phyloP scores from a whole-genome alignment of 2,329 filamentous ascomycete genomes.

The Neofusicoccum parvum region DNA sequence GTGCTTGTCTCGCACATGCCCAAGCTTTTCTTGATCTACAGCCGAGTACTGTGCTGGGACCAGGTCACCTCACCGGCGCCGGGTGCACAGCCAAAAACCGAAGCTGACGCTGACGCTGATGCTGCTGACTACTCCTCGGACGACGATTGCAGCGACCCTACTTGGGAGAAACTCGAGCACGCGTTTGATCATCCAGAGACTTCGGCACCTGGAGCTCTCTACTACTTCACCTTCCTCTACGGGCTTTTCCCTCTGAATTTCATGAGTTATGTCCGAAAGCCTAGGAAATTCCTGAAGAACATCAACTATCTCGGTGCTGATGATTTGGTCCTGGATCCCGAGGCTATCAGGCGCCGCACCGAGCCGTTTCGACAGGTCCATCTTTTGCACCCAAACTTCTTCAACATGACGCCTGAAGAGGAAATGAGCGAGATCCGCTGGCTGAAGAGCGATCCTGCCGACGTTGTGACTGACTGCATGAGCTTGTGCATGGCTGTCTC shows the following conservation, averaged over 20 bases:
- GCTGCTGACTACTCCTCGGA: conserved; percentile 37
- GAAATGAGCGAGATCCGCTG: conserved; percentile 78
- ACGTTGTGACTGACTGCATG: conserved; percentile 79
- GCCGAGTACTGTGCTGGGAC: conserved; percentile 78
- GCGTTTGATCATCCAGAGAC: conserved; percentile 62
- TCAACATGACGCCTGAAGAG: conserved; percentile 74
- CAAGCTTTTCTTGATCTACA: conserved; percentile 79
- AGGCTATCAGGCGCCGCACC: conserved; percentile 73
- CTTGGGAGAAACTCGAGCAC: conserved; percentile 68
- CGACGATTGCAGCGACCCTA: conserved; percentile 35
- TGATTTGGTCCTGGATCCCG: conserved; percentile 76
- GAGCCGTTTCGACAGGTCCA: conserved; percentile 74
- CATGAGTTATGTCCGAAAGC: conserved; percentile 82
- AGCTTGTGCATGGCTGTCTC: conserved; percentile 59
- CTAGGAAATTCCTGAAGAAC: conserved; percentile 74
- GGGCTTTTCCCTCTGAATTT: conserved; percentile 84
- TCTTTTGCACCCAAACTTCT: conserved; percentile 82
- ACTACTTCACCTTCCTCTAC: conserved; percentile 81
- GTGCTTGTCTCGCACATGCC: conserved; percentile 68
- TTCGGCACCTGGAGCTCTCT: conserved; percentile 65
- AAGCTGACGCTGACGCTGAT: conserved; percentile 26
- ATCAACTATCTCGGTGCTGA: conserved; percentile 70
- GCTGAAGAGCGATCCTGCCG: conserved; percentile 77
- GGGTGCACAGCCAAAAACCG: conserved; percentile 29
- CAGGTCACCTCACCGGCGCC: conserved; percentile 35